Base-by-base conservation (phyloP, 148 eudicot species). In the Chenopodium suecicum region DNA sequence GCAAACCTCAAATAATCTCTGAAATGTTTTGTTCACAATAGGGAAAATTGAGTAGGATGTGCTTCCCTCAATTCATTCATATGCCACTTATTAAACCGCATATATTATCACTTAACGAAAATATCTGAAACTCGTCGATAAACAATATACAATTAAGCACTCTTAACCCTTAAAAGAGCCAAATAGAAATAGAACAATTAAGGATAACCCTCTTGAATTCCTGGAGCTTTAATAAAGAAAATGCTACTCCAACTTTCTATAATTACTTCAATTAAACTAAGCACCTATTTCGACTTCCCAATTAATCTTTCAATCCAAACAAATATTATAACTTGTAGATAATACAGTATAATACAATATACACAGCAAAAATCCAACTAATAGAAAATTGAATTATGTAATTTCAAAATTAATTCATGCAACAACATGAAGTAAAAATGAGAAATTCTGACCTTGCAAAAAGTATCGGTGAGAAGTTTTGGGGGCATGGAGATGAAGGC, bases 381-480 rank as follows among this genome's bases (percentile, higher is more conserved):
- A 48, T 48, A 48, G 52, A 48, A 48, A 48, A 48, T 48, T 48
- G 12, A 8, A 47, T 47, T 37, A 48, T 48, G 13, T 48, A 9
- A 48, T 9, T 48, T 10, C 10, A 48, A 48, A 48, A 47, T 48
- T 9, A 9, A 48, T 48, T 48, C 52, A 48, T 48, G 52, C 52
- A 48, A 37, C 44, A 37, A 37, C 44, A 37, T 12, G 52, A 48
- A 48, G 13, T 48, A 54, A 16, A 3, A 13, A 11, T 10, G 12
- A 9, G 16, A 50, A 50, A 11, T 54, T 54, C 60, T 27, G 10
- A 84, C 86, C 86, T 29, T 77, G 76, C 41, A 64, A 77, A 6
- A 50, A 80, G n/a, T 50, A 48, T 7, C 68, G 68, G 8, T 68
- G 86, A 80, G 66, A 10, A 41, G 1, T 32, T 58, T 70, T 77